Evolutionary conservation across 108 stramenopile species (phyloP).

Genomic region (Cyclotella sp.): DNA sequence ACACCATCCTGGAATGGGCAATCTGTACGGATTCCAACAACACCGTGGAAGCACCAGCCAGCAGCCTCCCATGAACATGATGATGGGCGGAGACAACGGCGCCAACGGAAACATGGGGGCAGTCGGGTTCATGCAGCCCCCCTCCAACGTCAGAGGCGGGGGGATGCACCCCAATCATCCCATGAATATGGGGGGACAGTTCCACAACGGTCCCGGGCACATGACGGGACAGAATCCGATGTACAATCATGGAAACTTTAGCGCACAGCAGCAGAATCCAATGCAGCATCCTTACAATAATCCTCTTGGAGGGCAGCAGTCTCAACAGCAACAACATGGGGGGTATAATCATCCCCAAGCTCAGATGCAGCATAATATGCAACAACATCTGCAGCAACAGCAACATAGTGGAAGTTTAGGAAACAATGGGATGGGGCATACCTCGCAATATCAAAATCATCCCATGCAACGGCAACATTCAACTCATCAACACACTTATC

Average conservation of each 20-base stretch:
- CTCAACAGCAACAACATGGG: slow-evolving; percentile 35
- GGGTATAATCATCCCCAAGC: slow-evolving; percentile 23
- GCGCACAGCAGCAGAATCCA: slow-evolving; percentile 40
- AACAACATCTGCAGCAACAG: slow-evolving; percentile 50
- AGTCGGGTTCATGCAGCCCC: slow-evolving; percentile 17
- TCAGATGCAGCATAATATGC: slow-evolving; percentile 12
- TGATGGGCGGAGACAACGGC: slow-evolving; percentile 31
- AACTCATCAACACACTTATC: slow-evolving; percentile 22
- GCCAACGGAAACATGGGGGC: slow-evolving; percentile 11
- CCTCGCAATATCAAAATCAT: slow-evolving; percentile 17
- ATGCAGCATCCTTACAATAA: slow-evolving; percentile 28
- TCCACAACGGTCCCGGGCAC: neutral
- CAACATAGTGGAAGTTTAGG: slow-evolving; percentile 18
- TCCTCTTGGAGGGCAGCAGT: slow-evolving; percentile 13
- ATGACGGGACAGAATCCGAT: slow-evolving; percentile 27
- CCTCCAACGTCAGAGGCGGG: slow-evolving; percentile 16
- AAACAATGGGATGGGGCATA: slow-evolving; percentile 31
- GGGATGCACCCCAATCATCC: slow-evolving; percentile 29
- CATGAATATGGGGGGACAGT: slow-evolving; percentile 39
- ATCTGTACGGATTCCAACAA: slow-evolving; percentile 2
- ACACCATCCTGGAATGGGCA: slow-evolving; percentile 41
- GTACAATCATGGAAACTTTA: slow-evolving; percentile 26
- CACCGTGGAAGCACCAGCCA: slow-evolving; percentile 46
- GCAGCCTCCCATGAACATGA: slow-evolving; percentile 17
- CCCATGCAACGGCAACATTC: slow-evolving; percentile 18